Conservation (phyloP, 805 yeast species). For the Metahyphopichia silvanorum region DNA sequence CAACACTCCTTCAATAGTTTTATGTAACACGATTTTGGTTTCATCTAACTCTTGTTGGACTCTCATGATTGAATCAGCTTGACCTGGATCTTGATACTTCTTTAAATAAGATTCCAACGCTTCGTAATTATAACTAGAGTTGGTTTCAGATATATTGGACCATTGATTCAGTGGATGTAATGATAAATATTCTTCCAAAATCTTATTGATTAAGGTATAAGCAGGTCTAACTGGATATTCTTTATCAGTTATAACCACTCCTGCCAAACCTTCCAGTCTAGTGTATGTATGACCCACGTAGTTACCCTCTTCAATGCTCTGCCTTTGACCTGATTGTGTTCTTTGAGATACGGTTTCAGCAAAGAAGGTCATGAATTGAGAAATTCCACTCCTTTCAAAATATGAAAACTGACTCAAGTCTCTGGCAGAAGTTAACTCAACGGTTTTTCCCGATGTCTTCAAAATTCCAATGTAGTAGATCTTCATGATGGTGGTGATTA, state of each 20-base stretch:
- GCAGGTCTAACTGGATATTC: slow-evolving; percentile 98
- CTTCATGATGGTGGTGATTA: slow-evolving; percentile 54
- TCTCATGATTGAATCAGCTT: slow-evolving; percentile 94
- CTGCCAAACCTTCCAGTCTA: slow-evolving; percentile 86
- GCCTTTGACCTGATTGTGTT: slow-evolving; percentile 87
- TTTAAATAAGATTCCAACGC: slow-evolving; percentile 66
- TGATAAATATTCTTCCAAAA: slow-evolving; percentile 84
- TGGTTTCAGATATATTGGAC: slow-evolving; percentile 47
- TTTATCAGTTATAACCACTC: slow-evolving; percentile 88
- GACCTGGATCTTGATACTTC: slow-evolving; percentile 94
- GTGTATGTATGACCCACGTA: slow-evolving; percentile 92
- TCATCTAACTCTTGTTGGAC: slow-evolving; percentile 98
- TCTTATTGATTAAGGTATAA: slow-evolving; percentile 84
- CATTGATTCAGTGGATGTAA: slow-evolving; percentile 76
- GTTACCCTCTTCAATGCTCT: slow-evolving; percentile 86
- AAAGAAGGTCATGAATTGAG: slow-evolving; percentile 93
- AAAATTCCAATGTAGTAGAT: slow-evolving; percentile 86
- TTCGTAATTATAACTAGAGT: slow-evolving; percentile 47
- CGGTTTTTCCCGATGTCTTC: slow-evolving; percentile 61
- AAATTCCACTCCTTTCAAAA: slow-evolving; percentile 78
- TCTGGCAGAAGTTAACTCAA: slow-evolving; percentile 75
- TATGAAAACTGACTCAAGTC: slow-evolving; percentile 85
- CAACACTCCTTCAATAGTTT: slow-evolving; percentile 89
- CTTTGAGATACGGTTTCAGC: slow-evolving; percentile 86
- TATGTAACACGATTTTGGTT: slow-evolving; percentile 92